Evolutionary conservation across 176 grass and related monocot species (phyloP).

Genomic region (Zoysia japonica): DNA sequence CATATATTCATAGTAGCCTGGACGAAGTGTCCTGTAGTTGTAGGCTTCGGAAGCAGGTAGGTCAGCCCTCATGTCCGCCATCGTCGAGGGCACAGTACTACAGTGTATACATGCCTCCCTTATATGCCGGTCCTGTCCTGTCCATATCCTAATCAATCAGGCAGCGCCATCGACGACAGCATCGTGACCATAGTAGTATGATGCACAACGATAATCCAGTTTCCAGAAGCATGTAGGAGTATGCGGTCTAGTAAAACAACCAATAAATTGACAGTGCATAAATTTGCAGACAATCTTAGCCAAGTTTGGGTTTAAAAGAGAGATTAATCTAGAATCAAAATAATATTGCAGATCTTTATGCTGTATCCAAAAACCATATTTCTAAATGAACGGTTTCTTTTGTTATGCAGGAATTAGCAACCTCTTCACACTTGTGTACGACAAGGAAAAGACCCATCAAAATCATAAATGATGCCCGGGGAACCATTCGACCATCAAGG

Average conservation of each 20-base stretch:
- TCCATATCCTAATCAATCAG: neutral
- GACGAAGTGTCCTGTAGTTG: neutral
- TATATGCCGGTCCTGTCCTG: neutral
- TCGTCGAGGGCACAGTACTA: neutral
- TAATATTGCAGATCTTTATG: neutral
- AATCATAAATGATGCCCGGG: slow-evolving; percentile 69
- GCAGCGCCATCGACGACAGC: no score
- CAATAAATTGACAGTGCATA: no score
- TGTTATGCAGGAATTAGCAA: slow-evolving; percentile 61
- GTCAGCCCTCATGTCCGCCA: neutral
- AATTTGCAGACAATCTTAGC: no score
- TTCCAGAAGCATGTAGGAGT: no score
- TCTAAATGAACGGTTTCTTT: neutral
- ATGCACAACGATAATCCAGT: neutral
- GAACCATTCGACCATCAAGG: slow-evolving; percentile 70
- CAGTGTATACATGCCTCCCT: neutral
- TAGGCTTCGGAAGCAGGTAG: neutral
- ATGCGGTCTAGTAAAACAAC: no score
- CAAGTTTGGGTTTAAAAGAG: neutral
- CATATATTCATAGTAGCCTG: neutral
- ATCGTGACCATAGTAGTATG: neutral
- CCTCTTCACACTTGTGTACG: slow-evolving; percentile 50
- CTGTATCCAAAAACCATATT: neutral
- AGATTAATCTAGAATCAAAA: slow-evolving; percentile 6
- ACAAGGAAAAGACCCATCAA: slow-evolving; percentile 59